Base-by-base conservation (phyloP, 495 filamentous ascomycete species). In the Podospora pseudocomata region DNA sequence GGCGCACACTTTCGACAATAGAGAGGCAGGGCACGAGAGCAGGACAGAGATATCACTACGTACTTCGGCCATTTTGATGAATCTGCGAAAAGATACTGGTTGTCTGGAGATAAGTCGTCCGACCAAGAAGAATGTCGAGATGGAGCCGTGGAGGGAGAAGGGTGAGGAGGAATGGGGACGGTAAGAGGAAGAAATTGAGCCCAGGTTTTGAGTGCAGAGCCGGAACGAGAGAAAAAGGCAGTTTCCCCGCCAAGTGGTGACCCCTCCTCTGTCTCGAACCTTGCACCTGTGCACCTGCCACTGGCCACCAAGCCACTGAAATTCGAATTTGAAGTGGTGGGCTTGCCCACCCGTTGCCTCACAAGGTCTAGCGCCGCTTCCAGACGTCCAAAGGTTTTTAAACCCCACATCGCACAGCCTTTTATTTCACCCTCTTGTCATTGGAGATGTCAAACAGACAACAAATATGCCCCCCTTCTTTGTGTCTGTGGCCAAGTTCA, bases 21-120 rank as follows among this genome's bases (percentile, higher is more conserved):
- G 16, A 28, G 23, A 61, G n/a, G 16, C 4, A 20, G 20, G 28
- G 30, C 61, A 72, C 67, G 65, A 60, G 63, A 64, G 65, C 49
- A 68, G 20, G 27, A 65, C 63, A 39, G 16, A 61, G 34, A 39
- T 18, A 32, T 23, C 23, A 32, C 7, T 7, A 78, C 78, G 73
- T 72, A 84, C 82, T 64, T 76, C 84, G 66, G 83, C 77, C 84
- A 87, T 86, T 64, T 78, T 82, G 77, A 76, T 71, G 65, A 70
- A 74, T 73, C 73, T 80, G 73, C 65, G 63, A 66, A 78, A 78
- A 57, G 73, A 79, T 77, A 73, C 66, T 73, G 44, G 54, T 67
- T 71, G 63, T 68, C 70, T 49, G 39, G 39, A 16, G 39, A 49
- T 49, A 49, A 49, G 39, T 16, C 13, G 39, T 49, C 39, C 39